Conservation (phyloP, 495 filamentous ascomycete species). For the Aspergillus steynii region DNA sequence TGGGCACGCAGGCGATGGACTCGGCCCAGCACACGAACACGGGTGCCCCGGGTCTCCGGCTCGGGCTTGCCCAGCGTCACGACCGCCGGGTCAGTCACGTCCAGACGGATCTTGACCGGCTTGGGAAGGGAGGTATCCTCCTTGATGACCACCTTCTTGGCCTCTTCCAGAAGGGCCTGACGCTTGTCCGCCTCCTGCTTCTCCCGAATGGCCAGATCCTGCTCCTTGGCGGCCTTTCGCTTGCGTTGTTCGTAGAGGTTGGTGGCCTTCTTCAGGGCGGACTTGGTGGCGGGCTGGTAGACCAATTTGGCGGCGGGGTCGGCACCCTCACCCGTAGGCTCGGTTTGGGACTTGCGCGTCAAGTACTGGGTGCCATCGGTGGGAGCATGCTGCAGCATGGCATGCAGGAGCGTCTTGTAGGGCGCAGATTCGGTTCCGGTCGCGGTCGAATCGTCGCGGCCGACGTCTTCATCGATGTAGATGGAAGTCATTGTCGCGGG, state of each 20-base stretch:
- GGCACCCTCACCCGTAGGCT: conserved; percentile 57
- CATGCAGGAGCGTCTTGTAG: conserved; percentile 77
- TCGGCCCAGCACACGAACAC: conserved; percentile 81
- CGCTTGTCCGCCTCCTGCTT: conserved; percentile 71
- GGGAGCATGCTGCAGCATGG: conserved; percentile 70
- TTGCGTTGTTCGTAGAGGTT: conserved; percentile 70
- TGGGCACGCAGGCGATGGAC: conserved; percentile 83
- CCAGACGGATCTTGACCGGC: conserved; percentile 73
- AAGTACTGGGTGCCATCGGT: conserved; percentile 62
- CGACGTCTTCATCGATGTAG: conserved; percentile 79
- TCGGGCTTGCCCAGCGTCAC: conserved; percentile 61
- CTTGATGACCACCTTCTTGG: conserved; percentile 82
- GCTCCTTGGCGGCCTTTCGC: conserved; percentile 74
- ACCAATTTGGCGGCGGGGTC: conserved; percentile 51
- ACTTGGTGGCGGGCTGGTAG: conserved; percentile 83
- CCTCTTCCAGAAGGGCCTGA: conserved; percentile 69
- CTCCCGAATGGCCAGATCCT: conserved; percentile 65
- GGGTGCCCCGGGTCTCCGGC: conserved; percentile 62
- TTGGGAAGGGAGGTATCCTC: conserved; percentile 80
- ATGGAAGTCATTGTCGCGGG: conserved; percentile 48
- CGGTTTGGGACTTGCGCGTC: conserved; percentile 67
- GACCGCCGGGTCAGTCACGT: conserved; percentile 56
- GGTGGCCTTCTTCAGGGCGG: conserved; percentile 78
- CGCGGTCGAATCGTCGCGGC: conserved; percentile 66
- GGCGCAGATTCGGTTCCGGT: conserved; percentile 70